These are phyloP conservation scores for Lepidium sativum DNA, from an alignment of 345 rosid genomes.

Conservation along the genomic window DNA sequence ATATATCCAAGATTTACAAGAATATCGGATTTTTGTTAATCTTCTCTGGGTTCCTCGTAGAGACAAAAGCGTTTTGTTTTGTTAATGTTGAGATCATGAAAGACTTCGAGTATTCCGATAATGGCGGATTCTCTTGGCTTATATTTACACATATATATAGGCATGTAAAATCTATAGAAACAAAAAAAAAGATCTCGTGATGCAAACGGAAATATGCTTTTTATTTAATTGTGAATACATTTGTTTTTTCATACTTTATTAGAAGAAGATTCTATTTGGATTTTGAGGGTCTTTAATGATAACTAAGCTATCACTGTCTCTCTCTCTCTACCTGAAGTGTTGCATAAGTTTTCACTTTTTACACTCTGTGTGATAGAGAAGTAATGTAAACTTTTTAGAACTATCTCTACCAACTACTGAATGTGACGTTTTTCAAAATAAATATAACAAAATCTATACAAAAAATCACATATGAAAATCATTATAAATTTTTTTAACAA, in stretches of 20 bases:
- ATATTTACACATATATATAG: conserved; percentile 18
- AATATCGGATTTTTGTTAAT: background rate
- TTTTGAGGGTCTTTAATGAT: conserved; percentile 22
- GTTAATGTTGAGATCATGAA: conserved; percentile 15
- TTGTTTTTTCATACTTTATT: background rate
- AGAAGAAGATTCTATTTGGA: conserved; percentile 24
- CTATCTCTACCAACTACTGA: conserved; percentile 27
- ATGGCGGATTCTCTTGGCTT: conserved; percentile 23
- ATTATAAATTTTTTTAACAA: too few species aligned
- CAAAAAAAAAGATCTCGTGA: conserved; percentile 26
- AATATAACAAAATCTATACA: too few species aligned
- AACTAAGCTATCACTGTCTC: conserved; percentile 30
- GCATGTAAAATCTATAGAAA: conserved; percentile 20
- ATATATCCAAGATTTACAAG: background rate
- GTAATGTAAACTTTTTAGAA: conserved; percentile 26
- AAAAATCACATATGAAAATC: background rate
- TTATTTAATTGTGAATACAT: background rate
- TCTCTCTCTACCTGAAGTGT: conserved; percentile 32
- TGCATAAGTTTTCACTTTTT: conserved; percentile 32
- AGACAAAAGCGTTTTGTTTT: conserved; percentile 26
- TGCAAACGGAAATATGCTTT: conserved; percentile 24
- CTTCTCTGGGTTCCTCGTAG: conserved; percentile 7
- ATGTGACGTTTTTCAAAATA: conserved; percentile 17
- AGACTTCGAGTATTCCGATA: conserved; percentile 6
- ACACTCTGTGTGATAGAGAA: conserved; percentile 23